Percentiles rank a stretch among this genome's conserved stretches.
Conservation (phyloP, 2,329 filamentous ascomycete species). For the Penicillium sp. region DNA sequence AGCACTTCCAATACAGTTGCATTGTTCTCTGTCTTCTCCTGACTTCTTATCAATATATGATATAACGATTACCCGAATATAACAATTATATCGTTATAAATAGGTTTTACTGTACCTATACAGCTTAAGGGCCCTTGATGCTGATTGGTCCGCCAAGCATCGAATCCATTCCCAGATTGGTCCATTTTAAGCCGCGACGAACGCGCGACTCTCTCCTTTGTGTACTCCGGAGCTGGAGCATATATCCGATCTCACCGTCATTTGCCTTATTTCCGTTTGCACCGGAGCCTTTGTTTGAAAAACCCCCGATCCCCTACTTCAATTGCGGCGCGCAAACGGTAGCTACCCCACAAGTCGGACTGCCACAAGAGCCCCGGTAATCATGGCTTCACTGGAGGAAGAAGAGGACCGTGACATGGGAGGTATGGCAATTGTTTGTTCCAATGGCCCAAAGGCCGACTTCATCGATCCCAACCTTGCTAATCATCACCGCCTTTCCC, state of each 20-base stretch:
- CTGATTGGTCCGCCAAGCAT: neutral
- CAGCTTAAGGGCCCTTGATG: neutral
- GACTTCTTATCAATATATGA: no score
- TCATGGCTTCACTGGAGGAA: constrained; percentile 38
- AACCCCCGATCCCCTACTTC: neutral
- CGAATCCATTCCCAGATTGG: neutral
- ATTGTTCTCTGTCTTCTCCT: no score
- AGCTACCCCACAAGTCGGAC: neutral
- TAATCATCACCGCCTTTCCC: neutral
- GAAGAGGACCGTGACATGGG: constrained; percentile 47
- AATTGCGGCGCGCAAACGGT: constrained; percentile 2
- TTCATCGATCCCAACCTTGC: neutral
- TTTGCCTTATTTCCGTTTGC: neutral
- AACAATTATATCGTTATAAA: no score
- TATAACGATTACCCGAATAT: no score
- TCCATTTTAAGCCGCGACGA: neutral
- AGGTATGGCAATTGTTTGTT: constrained; percentile 27
- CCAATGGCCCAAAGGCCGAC: constrained; percentile 7
- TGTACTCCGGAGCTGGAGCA: neutral
- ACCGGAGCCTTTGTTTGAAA: neutral
- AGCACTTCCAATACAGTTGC: no score
- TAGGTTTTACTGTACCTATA: no score
- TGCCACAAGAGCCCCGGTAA: neutral
- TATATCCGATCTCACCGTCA: neutral
- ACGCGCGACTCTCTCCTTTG: neutral